phyloP scores from a whole-genome alignment of 1,284 basidiomycete species.

The Cryptococcus sp. region DNA sequence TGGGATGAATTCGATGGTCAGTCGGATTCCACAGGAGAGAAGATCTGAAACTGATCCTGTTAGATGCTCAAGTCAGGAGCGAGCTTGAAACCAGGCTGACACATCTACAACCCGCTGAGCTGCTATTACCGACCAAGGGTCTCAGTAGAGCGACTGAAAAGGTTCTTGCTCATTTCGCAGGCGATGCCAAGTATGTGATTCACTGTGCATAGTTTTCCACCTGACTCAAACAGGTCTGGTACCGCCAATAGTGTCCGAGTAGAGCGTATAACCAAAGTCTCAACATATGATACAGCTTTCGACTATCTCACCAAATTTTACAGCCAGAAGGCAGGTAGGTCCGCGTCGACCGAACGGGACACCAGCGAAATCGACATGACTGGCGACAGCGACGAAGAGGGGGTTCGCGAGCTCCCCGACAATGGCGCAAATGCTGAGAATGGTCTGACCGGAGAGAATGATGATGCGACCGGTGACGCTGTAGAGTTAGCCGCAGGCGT shows the following conservation, averaged over 20 bases:
- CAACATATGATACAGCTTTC: constrained; percentile 70
- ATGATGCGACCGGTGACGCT: neutral
- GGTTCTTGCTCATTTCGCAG: constrained; percentile 65
- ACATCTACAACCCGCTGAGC: constrained; percentile 76
- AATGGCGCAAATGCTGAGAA: neutral
- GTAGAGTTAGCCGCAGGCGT: constrained; percentile 22
- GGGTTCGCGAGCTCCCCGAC: neutral
- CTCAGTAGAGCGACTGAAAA: constrained; percentile 73
- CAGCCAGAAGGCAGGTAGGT: constrained; percentile 45
- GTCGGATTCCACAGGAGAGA: constrained; percentile 2
- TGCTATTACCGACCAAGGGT: constrained; percentile 61
- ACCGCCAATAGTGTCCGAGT: constrained; percentile 51
- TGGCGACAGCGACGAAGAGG: constrained; percentile 2
- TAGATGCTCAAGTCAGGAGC: constrained; percentile 74
- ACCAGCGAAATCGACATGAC: constrained; percentile 3
- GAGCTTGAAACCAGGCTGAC: constrained; percentile 79
- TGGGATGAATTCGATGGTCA: constrained; percentile 86
- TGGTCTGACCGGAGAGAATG: neutral
- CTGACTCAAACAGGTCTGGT: constrained; percentile 17
- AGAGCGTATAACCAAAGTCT: constrained; percentile 59
- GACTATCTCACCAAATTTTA: constrained; percentile 69
- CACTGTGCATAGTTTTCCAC: neutral
- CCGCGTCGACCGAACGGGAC: neutral
- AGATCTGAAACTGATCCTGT: constrained; percentile 6
- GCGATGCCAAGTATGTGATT: constrained; percentile 37